Evolutionary conservation across 2,329 filamentous ascomycete genomes (phyloP), one percentile per base, ranked within the genome.

Genomic region (Calonectria henricotiae): DNA sequence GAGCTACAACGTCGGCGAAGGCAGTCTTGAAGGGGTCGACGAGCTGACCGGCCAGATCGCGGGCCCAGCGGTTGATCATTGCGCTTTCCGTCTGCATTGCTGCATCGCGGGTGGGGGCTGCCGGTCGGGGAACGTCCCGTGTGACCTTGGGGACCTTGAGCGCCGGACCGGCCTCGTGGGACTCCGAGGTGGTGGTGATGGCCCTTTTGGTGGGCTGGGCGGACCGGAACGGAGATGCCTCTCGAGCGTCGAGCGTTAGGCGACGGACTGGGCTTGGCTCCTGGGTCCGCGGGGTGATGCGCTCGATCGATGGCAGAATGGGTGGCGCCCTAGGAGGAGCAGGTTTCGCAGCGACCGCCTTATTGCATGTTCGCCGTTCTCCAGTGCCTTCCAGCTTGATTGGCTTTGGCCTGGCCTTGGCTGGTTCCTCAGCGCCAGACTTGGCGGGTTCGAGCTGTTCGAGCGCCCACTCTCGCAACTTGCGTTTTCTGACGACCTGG

Each of bases 71-170:
- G 8, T 23, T 1, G 20, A 47, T 15, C 12, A 49, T 7, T 11
- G 39, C 6, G 20, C 8, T n/a, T 15, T 71, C 61, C 0, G 74
- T 75, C 15, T 75, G 73, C 2, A 30, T 62, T 0, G 25, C 65
- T 8, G 32, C 5, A 5, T 71, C 61, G 2, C 62, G 60, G 1
- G 39, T 62, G 1, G 65, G 17, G 15, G 44, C 51, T 11, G 8
- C 17, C 12, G 23, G 65, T 1, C 17, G 58, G 12, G 13, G n/a
- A 4, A 15, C 4, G 1, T 43, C 37, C 27, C n/a, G 35, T 5
- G 23, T 41, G 17, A 30, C 32, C 55, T 15, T 65, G 1, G 30
- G 20, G 35, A 54, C 3, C 12, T 65, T 41, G 55, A 17, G 62
- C 23, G 9, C 6, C 13, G 35, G 39, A 3, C 39, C 55, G 5